Conservation (phyloP, 2,329 filamentous ascomycete species). For the Penicillium rolfsii region DNA sequence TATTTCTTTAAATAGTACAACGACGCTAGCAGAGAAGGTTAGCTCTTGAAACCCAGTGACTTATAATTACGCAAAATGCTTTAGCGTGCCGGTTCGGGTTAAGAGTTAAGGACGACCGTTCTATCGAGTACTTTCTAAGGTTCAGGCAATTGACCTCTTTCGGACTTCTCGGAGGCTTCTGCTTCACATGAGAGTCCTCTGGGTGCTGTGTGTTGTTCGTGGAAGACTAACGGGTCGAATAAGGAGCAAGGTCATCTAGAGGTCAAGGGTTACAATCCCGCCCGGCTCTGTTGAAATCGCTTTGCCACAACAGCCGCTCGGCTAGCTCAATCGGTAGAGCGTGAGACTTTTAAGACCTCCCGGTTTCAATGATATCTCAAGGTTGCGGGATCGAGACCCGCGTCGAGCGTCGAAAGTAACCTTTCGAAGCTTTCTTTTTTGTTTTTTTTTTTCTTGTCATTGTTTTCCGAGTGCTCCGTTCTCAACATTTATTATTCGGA, state of each 20-base stretch:
- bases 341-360: slow-evolving; percentile 52
- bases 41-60: no score
- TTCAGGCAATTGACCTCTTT: not conserved
- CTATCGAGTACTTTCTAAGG: not conserved
- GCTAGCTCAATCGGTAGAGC: slow-evolving; percentile 58
- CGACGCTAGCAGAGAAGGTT: no score
- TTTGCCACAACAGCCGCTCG: slow-evolving; percentile 12
- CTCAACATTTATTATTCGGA: no score
- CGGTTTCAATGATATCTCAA: no score
- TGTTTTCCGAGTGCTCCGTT: no score
- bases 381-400: no score
- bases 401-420: no score
- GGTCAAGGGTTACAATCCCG: not conserved
- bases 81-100: no score
- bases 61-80: no score
- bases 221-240: not conserved
- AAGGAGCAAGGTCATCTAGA: not conserved
- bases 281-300: not conserved
- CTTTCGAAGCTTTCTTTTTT: no score
- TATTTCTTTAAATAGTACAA: no score
- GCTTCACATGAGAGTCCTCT: not conserved
- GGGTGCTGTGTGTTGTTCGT: not conserved
- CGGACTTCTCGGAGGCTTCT: not conserved
- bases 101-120: not conserved
- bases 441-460: no score